Percentiles rank a stretch among this genome's conserved stretches.
Evolutionary conservation across 306 rosid genomes (phyloP).

Genomic region (Quercus alba): DNA sequence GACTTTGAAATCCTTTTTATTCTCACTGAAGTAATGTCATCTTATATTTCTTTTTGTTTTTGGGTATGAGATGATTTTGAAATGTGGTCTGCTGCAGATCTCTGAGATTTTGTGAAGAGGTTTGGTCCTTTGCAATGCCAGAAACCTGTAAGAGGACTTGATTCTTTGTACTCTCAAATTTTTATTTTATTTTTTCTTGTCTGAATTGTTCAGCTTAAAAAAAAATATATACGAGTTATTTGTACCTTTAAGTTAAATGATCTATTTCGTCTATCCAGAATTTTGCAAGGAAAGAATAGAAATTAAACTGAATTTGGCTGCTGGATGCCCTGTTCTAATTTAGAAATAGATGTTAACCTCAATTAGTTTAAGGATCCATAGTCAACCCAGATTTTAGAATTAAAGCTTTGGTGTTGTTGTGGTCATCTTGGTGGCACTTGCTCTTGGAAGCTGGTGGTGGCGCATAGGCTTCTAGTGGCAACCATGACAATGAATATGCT

Average conservation of each 20-base stretch:
- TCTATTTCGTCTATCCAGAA: not conserved
- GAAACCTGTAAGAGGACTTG: constrained; percentile 27
- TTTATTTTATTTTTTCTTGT: not conserved
- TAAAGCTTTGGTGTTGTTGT: no score
- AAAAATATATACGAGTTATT: not conserved
- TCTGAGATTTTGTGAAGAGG: constrained; percentile 70
- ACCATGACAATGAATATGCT: no score
- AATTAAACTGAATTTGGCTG: not conserved
- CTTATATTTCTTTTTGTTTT: not conserved
- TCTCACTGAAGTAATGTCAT: not conserved
- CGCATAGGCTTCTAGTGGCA: no score
- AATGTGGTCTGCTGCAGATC: constrained; percentile 58
- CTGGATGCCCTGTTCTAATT: not conserved
- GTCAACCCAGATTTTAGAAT: no score
- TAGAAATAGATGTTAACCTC: not conserved
- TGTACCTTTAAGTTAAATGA: not conserved
- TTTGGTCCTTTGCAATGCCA: constrained; percentile 4
- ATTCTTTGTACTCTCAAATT: constrained; percentile 1
- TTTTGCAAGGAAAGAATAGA: not conserved
- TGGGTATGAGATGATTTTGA: constrained; percentile 14
- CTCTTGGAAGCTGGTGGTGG: no score
- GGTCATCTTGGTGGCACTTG: not conserved
- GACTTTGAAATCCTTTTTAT: not conserved
- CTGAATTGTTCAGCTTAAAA: not conserved
- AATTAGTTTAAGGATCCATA: no score